Evolutionary conservation across 1,284 basidiomycete species (phyloP).

Genomic region (Microbotryum scabiosae): DNA sequence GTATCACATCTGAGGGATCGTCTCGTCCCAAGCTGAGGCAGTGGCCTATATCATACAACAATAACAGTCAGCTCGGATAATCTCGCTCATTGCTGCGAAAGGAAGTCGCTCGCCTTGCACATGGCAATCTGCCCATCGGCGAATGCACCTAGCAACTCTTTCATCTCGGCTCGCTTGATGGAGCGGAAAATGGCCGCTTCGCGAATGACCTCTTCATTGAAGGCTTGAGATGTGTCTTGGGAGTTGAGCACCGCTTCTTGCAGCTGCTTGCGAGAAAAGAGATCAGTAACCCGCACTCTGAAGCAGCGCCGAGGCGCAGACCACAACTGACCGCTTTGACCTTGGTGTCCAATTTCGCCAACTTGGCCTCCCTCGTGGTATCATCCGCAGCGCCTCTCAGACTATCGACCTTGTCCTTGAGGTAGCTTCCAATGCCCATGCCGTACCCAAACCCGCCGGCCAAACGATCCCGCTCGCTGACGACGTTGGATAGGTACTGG

Average conservation of each 20-base stretch:
- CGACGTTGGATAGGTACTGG: constrained; percentile 84
- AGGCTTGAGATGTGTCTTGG: constrained; percentile 89
- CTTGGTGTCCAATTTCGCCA: constrained; percentile 81
- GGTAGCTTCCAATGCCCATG: constrained; percentile 62
- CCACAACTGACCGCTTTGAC: constrained; percentile 72
- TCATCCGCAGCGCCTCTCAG: constrained; percentile 89
- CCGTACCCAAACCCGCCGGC: constrained; percentile 60
- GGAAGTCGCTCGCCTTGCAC: constrained; percentile 50
- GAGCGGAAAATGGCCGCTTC: constrained; percentile 86
- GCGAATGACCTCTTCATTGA: constrained; percentile 83
- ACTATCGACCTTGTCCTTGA: constrained; percentile 88
- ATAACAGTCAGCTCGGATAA: too few relatives aligned
- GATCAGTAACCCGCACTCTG: too few relatives aligned
- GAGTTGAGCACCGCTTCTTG: constrained; percentile 92
- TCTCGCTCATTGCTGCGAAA: too few relatives aligned
- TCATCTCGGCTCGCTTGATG: constrained; percentile 89
- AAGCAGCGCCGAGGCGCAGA: neutral
- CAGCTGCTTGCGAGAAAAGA: constrained; percentile 48
- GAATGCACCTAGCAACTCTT: constrained; percentile 77
- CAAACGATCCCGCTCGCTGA: constrained; percentile 81
- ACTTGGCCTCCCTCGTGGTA: constrained; percentile 79
- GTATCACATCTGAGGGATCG: too few relatives aligned
- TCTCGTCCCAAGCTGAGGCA: too few relatives aligned
- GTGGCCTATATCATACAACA: too few relatives aligned
- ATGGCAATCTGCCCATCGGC: constrained; percentile 93